Percentiles rank a stretch among this genome's conserved stretches.
Conservation (phyloP, 345 rosid genomes). For the Microthlaspi erraticum region DNA sequence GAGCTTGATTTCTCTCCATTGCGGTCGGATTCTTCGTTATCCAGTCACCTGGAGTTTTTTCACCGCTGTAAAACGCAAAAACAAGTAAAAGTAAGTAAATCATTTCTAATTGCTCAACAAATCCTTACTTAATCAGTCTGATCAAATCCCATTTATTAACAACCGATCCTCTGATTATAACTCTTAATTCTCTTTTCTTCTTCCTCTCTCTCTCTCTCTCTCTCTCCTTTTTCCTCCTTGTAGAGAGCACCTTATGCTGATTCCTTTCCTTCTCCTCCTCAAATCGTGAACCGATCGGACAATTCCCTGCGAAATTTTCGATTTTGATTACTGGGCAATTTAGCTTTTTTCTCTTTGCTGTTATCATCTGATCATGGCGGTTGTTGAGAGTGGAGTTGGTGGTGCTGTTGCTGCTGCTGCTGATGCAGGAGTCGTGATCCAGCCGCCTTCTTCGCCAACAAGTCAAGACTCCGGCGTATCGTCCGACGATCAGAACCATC, state of each 20-base stretch:
- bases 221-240: conserved; percentile 11
- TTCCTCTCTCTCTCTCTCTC: neutral
- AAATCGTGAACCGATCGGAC: conserved; percentile 33
- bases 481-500: conserved; percentile 57
- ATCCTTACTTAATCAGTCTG: conserved; percentile 33
- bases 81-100: neutral
- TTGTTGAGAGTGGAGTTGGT: conserved; percentile 59
- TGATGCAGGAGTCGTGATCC: conserved; percentile 46
- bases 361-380: conserved; percentile 57
- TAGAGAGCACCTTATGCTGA: conserved; percentile 46
- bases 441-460: conserved; percentile 42
- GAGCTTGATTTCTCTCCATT: neutral
- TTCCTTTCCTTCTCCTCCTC: conserved; percentile 40
- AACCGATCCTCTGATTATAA: conserved; percentile 26
- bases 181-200: neutral
- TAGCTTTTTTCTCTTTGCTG: no score
- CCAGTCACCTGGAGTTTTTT: neutral
- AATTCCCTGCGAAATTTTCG: neutral
- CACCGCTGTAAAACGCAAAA: conserved; percentile 13
- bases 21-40: neutral
- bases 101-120: conserved; percentile 23
- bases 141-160: conserved; percentile 28
- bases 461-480: conserved; percentile 51
- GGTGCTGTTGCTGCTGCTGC: conserved; percentile 29
- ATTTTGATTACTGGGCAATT: conserved; percentile 17